These are phyloP conservation scores for Thalia dealbata DNA, from an alignment of 176 grass and related monocot species.

Conservation along the genomic window DNA sequence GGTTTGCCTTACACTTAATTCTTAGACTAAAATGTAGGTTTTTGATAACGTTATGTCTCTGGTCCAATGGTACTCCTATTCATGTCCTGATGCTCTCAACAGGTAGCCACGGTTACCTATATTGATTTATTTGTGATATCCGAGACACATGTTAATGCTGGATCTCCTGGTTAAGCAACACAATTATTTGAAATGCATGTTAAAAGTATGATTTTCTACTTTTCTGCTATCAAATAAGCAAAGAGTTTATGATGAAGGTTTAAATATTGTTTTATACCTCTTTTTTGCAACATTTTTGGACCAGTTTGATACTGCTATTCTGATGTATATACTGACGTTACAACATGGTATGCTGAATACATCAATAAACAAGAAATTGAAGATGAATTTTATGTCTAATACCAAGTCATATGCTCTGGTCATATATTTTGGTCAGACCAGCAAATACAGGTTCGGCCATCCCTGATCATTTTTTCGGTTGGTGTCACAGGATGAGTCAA, in stretches of 20 bases:
- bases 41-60: neutral
- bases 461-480: neutral
- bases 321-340: too few relatives aligned
- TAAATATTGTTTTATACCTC: too few relatives aligned
- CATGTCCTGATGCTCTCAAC: neutral
- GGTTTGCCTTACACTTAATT: too few relatives aligned
- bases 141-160: neutral
- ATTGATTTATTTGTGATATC: neutral
- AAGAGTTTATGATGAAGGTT: neutral
- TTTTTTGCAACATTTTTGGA: too few relatives aligned
- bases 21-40: neutral
- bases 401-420: neutral
- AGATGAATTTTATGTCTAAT: too few relatives aligned
- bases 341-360: too few relatives aligned
- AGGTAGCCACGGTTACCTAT: neutral
- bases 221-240: neutral
- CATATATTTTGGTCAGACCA: neutral
- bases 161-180: neutral
- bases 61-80: neutral
- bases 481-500: constrained; percentile 56
- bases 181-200: neutral
- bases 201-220: neutral
- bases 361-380: too few relatives aligned
- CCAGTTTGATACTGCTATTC: too few relatives aligned
- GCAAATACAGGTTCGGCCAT: too few relatives aligned